Evolutionary conservation across 2,329 filamentous ascomycete genomes (phyloP).

Genomic region (Verticillium alfalfae): DNA sequence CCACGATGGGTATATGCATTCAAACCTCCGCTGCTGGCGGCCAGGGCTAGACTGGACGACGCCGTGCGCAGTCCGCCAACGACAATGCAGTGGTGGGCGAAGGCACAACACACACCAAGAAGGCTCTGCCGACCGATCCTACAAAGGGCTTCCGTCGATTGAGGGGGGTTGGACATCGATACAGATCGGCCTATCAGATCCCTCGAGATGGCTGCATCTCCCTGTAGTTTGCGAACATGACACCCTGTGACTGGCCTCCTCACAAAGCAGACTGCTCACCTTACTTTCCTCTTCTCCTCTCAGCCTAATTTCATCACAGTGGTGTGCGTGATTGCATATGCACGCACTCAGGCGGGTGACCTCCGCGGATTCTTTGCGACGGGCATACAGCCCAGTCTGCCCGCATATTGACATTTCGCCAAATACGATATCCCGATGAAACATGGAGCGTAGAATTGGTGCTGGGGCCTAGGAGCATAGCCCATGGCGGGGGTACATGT

Average conservation of each 20-base stretch:
- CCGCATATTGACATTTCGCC: neutral
- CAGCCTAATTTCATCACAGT: neutral
- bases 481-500: neutral
- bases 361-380: neutral
- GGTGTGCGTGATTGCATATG: neutral
- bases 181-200: neutral
- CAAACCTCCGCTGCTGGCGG: neutral
- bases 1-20: neutral
- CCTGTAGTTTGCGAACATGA: neutral
- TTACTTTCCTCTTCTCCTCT: neutral
- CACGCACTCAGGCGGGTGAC: neutral
- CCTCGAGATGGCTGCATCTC: neutral
- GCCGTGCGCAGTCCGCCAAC: neutral
- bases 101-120: neutral
- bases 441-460: neutral
- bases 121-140: neutral
- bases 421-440: neutral
- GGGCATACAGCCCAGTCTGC: neutral
- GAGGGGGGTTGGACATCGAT: neutral
- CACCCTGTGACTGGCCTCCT: neutral
- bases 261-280: neutral
- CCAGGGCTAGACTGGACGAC: neutral
- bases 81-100: neutral
- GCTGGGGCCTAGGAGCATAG: neutral
- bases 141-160: neutral